phyloP scores from a whole-genome alignment of 2,329 filamentous ascomycete species.

The Claviceps humidiphila region DNA sequence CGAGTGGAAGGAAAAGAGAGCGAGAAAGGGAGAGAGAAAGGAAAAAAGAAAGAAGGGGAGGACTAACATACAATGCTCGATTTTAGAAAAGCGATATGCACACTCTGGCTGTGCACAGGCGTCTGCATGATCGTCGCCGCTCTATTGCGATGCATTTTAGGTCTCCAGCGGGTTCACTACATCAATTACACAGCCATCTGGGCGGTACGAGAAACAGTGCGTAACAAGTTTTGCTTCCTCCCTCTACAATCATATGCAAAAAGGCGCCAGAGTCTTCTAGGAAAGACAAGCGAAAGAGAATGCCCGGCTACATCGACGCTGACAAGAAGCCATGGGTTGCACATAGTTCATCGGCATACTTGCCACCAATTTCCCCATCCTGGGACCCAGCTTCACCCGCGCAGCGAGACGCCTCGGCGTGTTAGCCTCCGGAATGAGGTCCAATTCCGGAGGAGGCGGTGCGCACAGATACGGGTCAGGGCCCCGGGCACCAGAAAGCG shows the following conservation, averaged over 20 bases:
- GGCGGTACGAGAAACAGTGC: conserved; percentile 23
- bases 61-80: background rate
- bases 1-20: background rate
- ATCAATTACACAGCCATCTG: conserved; percentile 22
- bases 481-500: background rate
- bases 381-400: background rate
- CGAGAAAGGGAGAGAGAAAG: background rate
- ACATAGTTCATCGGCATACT: conserved; percentile 30
- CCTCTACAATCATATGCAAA: background rate
- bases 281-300: background rate
- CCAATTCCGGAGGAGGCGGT: background rate
- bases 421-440: conserved; percentile 13
- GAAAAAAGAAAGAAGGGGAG: too few species aligned
- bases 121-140: conserved; percentile 27
- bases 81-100: conserved; percentile 22
- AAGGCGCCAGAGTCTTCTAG: background rate
- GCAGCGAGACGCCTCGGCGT: conserved; percentile 15
- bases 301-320: background rate
- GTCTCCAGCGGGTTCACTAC: conserved; percentile 20
- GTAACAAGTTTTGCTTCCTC: background rate
- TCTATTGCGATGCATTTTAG: conserved; percentile 26
- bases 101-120: conserved; percentile 26
- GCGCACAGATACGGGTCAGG: background rate
- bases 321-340: background rate
- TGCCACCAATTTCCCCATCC: conserved; percentile 25